phyloP scores from a whole-genome alignment of 768 basidiomycete species.

The Boletus rubropictus region DNA sequence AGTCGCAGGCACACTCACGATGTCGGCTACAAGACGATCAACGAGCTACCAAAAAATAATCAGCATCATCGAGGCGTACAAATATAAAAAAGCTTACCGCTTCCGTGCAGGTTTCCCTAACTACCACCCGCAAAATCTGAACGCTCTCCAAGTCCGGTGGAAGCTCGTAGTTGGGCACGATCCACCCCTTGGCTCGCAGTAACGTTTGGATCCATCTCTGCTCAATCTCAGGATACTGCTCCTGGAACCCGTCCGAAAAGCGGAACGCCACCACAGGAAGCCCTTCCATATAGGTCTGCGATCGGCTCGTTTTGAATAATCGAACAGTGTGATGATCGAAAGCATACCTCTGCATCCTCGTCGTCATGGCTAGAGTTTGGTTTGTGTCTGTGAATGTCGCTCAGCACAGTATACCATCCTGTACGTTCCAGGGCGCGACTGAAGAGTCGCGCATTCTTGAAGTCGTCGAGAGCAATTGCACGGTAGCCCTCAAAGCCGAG shows the following conservation, averaged over 20 bases:
- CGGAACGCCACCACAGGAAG: slow-evolving; percentile 50
- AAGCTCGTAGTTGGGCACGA: slow-evolving; percentile 57
- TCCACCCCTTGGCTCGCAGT: slow-evolving; percentile 46
- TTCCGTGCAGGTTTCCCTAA: slow-evolving; percentile 51
- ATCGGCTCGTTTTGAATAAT: background rate
- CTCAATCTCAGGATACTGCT: slow-evolving; percentile 49
- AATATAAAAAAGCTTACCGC: slow-evolving; percentile 33
- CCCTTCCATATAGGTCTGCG: slow-evolving; percentile 42
- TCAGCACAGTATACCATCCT: slow-evolving; percentile 47
- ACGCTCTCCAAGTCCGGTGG: slow-evolving; percentile 45
- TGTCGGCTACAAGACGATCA: slow-evolving; percentile 60
- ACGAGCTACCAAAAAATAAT: slow-evolving; percentile 39
- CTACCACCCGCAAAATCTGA: slow-evolving; percentile 60
- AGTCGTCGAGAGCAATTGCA: slow-evolving; percentile 40
- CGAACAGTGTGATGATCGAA: slow-evolving; percentile 2
- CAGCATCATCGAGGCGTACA: slow-evolving; percentile 20
- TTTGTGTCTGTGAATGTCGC: slow-evolving; percentile 48
- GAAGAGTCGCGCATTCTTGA: slow-evolving; percentile 60
- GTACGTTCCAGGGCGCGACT: slow-evolving; percentile 56
- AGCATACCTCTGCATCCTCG: slow-evolving; percentile 49
- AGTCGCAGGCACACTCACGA: slow-evolving; percentile 41
- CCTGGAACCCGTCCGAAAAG: slow-evolving; percentile 50
- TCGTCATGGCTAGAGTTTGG: slow-evolving; percentile 37
- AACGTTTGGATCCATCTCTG: slow-evolving; percentile 54
- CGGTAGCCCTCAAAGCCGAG: slow-evolving; percentile 54